phyloP scores from a whole-genome alignment of 805 yeast genomes.

The Jamesozyma lodderae region DNA sequence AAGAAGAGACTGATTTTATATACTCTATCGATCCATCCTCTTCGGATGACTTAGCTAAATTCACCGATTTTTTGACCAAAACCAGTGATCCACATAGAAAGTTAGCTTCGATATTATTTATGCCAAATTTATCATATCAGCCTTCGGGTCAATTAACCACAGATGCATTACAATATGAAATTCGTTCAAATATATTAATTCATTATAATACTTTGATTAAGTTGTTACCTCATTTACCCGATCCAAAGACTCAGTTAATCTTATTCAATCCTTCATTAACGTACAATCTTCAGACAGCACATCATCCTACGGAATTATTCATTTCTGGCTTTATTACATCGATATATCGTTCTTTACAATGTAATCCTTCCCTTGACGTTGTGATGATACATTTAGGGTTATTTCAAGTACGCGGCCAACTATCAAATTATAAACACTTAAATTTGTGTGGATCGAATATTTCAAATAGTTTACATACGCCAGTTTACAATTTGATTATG shows the following conservation, averaged over 20 bases:
- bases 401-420: conserved; percentile 25
- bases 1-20: conserved; percentile 26
- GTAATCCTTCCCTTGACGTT: conserved; percentile 8
- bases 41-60: conserved; percentile 14
- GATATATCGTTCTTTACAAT: conserved; percentile 13
- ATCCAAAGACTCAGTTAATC: conserved; percentile 16
- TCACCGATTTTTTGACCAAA: conserved; percentile 12
- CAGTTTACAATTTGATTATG: conserved; percentile 22
- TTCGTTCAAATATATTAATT: conserved; percentile 19
- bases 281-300: conserved; percentile 15
- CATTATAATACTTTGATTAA: conserved; percentile 17
- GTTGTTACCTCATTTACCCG: conserved; percentile 17
- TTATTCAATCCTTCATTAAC: conserved; percentile 27
- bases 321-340: conserved; percentile 22
- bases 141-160: conserved; percentile 22
- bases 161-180: conserved; percentile 16
- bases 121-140: conserved; percentile 28
- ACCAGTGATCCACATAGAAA: conserved; percentile 6
- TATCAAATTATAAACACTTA: conserved; percentile 27
- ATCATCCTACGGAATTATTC: conserved; percentile 24
- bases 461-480: conserved; percentile 16
- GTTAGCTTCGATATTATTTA: conserved; percentile 22
- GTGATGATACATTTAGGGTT: conserved; percentile 24
- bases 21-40: conserved; percentile 20
- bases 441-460: conserved; percentile 20